Evolutionary conservation across 805 yeast species (phyloP), one percentile per base, ranked within the genome.

Genomic region (Candida koratica): DNA sequence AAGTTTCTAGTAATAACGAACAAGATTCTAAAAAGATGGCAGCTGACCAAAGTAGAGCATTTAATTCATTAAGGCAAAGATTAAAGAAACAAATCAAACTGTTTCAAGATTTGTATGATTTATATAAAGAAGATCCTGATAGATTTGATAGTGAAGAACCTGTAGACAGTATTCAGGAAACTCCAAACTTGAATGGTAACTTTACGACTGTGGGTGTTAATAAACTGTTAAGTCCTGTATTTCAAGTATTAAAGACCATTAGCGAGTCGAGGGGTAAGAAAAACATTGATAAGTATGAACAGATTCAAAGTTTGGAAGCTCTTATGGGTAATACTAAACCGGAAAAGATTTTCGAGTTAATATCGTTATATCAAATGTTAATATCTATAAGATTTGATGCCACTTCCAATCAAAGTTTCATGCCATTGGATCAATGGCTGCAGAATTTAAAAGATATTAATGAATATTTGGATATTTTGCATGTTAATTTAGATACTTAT

Each of bases 221-320:
- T 25, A 66, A 67, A 47, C 48, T 47, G 26, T 52, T 63, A 48
- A 53, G 67, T 41, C 61, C 71, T 13, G 79, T 88, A 38, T 87
- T 89, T 68, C 68, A 79, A 39, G 77, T 84, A 23, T 71, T 93
- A 57, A 75, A 81, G 57, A 61, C 77, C 37, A 79, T 93, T 39
- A 67, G 84, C 42, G 97, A 93, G 61, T 73, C 88, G 33, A 81
- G 98, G 67, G 98, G 98, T 70, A 89, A 89, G 72, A 90, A 86
- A 71, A 88, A 86, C 59, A 83, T 87, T 44, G 96, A 90, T 60
- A 77, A 81, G 45, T 60, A 57, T 44, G 95, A 85, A 60, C 95
- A 90, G 61, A 77, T 88, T 46, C 64, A 67, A 38, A 68, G 73
- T 29, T 70, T 93, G 54, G 95, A 84, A 64, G 70, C 68, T 31